Base-by-base conservation (phyloP, 75 land plant species). In the Sequoia sempervirens region DNA sequence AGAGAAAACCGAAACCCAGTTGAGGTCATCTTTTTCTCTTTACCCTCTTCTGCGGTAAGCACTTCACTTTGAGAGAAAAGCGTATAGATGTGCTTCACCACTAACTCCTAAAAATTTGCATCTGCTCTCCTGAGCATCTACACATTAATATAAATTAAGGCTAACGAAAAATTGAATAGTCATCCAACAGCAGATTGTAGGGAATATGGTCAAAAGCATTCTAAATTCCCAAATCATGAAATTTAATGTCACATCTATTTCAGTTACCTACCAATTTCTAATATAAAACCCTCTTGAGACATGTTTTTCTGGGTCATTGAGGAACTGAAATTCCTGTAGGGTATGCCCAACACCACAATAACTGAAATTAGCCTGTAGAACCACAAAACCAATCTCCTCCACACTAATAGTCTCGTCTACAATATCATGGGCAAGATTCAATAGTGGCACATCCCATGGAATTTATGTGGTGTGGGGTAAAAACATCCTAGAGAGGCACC, bases 101-200 rank as follows among this genome's bases (percentile, higher is more conserved):
- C 92, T 15, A 87, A 36, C 96, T 90, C 12, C 90, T 89, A 80
- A 94, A 92, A 85, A 34, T 92, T 92, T 56, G 89, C 92, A 86
- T 94, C 95, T 46, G 93, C 92, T 81, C 91, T 64, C n/a, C 92
- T 93, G 14, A 92, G 95, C 75, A 88, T 90, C 95, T 93, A 34
- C n/a, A 72, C 11, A 50, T 20, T 23, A 5, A 58, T 26, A 61
- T 23, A 26, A 81, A 41, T 70, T 12, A 50, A 64, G 64, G 34
- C 41, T 70, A 70, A 9, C 30, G 0, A 32, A 50, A 76, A 17
- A 76, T 2, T 12, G 2, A 7, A 30, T 1, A 7, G 80, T 43
- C 6, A 69, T 23, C 2, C 2, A 17, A 32, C 46, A 69, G 2
- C 26, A n/a, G 47, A 68, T 64, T 72, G 79, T n/a, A 50, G 53